Conservation (phyloP, 2,329 filamentous ascomycete species). For the Paecilomyces dactylethromorphus region DNA sequence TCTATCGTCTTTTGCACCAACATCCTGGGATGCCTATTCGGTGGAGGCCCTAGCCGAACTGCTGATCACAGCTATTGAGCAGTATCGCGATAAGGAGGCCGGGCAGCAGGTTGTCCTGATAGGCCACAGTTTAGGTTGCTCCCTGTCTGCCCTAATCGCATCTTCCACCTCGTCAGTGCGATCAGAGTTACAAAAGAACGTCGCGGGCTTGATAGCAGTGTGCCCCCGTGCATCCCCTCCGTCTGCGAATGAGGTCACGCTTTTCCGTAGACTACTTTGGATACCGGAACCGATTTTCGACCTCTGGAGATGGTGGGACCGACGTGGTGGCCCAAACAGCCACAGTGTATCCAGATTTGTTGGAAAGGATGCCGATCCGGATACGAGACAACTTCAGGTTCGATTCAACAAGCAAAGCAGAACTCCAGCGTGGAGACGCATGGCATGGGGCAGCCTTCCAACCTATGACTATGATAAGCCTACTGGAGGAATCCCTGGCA, state of each 20-base stretch:
- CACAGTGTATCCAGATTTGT: slow-evolving; percentile 71
- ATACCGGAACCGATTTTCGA: slow-evolving; percentile 66
- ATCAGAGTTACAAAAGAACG: slow-evolving; percentile 52
- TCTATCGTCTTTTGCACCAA: slow-evolving; percentile 65
- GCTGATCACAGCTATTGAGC: slow-evolving; percentile 66
- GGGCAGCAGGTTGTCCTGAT: slow-evolving; percentile 71
- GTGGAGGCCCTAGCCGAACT: slow-evolving; percentile 69
- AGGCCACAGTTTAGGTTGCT: slow-evolving; percentile 86
- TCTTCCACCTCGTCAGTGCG: slow-evolving; percentile 50
- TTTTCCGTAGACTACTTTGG: slow-evolving; percentile 54
- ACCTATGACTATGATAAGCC: slow-evolving; percentile 48
- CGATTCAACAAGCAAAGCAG: slow-evolving; percentile 69
- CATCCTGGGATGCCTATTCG: slow-evolving; percentile 70
- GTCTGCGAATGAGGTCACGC: slow-evolving; percentile 44
- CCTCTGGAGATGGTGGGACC: slow-evolving; percentile 70
- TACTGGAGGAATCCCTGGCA: slow-evolving; percentile 60
- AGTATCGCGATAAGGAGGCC: slow-evolving; percentile 59
- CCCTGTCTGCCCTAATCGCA: slow-evolving; percentile 66
- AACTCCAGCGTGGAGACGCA: slow-evolving; percentile 74
- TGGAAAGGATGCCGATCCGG: slow-evolving; percentile 32
- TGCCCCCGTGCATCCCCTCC: slow-evolving; percentile 68
- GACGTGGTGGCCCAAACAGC: slow-evolving; percentile 70
- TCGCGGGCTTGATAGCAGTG: slow-evolving; percentile 72
- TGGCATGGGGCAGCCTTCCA: slow-evolving; percentile 67
- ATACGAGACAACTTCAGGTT: slow-evolving; percentile 37